Conservation (phyloP, 1,139 yeast species). For the Taphrina populina region DNA sequence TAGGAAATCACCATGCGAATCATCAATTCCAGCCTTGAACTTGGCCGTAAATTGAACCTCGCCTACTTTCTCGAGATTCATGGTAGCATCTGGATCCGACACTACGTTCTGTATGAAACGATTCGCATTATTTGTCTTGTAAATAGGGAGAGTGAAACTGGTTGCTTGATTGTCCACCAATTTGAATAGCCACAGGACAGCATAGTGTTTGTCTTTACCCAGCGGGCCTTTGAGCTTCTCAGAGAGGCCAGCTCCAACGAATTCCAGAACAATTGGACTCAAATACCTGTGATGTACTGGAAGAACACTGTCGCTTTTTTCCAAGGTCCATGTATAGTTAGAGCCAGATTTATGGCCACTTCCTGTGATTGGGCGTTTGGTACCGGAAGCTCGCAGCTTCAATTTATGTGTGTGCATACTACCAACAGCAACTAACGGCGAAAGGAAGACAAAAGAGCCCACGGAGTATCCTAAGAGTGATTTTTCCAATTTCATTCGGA, state of each 20-base stretch:
- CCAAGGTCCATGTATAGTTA: constrained; percentile 23
- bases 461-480: constrained; percentile 16
- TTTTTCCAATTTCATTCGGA: constrained; percentile 28
- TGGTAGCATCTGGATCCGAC: constrained; percentile 18
- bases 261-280: constrained; percentile 32
- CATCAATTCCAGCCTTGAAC: constrained; percentile 31
- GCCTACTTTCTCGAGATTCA: constrained; percentile 31
- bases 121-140: constrained; percentile 29
- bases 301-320: constrained; percentile 6
- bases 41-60: constrained; percentile 27
- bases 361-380: constrained; percentile 17
- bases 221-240: constrained; percentile 31
- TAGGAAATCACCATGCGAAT: constrained; percentile 15
- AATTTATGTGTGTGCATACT: constrained; percentile 22
- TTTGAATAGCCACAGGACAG: constrained; percentile 31
- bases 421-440: constrained; percentile 25
- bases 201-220: constrained; percentile 27
- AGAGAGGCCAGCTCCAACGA: constrained; percentile 24
- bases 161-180: constrained; percentile 29
- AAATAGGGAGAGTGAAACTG: constrained; percentile 28
- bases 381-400: constrained; percentile 19
- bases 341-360: constrained; percentile 4
- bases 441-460: constrained; percentile 25
- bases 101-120: constrained; percentile 30
- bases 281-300: constrained; percentile 26